A percentile compares a stretch with the other conserved stretches of the same genome.
phyloP scores from a whole-genome alignment of 2,329 filamentous ascomycete species.

The Verticillium klebahnii region DNA sequence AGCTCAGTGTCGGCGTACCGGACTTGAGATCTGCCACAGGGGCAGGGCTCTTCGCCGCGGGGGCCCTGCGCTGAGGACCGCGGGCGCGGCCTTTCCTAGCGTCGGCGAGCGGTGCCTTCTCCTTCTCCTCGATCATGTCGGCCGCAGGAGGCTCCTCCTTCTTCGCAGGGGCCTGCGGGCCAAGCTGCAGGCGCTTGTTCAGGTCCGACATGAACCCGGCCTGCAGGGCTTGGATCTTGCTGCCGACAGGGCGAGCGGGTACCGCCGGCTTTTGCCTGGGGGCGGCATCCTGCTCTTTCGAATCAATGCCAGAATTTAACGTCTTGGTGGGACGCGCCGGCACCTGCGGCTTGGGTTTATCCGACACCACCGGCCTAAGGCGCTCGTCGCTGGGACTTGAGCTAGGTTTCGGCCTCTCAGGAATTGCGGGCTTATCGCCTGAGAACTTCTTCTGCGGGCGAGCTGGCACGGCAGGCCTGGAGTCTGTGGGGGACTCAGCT shows the following conservation, averaged over 20 bases:
- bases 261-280: conserved; percentile 78
- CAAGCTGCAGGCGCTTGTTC: conserved; percentile 82
- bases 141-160: conserved; percentile 14
- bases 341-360: conserved; percentile 54
- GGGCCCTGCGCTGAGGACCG: conserved; percentile 75
- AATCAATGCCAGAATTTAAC: conserved; percentile 32
- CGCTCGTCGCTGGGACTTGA: conserved; percentile 32
- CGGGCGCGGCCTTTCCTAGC: conserved; percentile 86
- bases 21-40: conserved; percentile 23
- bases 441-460: conserved; percentile 42
- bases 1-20: conserved; percentile 34
- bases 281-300: conserved; percentile 35
- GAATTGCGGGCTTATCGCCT: conserved; percentile 39
- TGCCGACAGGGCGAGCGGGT: conserved; percentile 70
- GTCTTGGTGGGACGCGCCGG: conserved; percentile 60
- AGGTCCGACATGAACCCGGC: conserved; percentile 90
- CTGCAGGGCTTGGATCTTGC: conserved; percentile 88
- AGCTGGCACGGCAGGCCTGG: conserved; percentile 58
- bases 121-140: conserved; percentile 10
- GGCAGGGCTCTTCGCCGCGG: conserved; percentile 42
- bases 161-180: conserved; percentile 68
- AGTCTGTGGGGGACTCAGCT: conserved; percentile 12
- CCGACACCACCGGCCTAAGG: conserved; percentile 39
- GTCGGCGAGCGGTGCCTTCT: conserved; percentile 79
- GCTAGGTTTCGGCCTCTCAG: conserved; percentile 51